Base-by-base conservation (phyloP, 495 filamentous ascomycete genomes). In the Daldinia grandis region DNA sequence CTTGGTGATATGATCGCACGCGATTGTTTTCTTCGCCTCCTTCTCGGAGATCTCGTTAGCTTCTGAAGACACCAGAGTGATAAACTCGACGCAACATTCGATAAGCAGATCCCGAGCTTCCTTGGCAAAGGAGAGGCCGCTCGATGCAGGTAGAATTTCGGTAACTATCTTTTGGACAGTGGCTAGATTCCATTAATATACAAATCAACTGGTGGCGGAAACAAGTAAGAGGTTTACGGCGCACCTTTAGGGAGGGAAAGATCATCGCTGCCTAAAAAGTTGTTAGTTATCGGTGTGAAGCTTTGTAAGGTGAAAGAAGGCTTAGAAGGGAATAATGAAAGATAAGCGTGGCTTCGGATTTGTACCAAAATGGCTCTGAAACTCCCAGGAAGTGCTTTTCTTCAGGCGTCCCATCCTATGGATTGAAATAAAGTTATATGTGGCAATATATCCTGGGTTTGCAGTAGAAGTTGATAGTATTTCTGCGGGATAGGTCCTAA, bases 71-170 rank as follows among this genome's bases (percentile, higher is more conserved):
- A 99, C 92, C 61, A 99, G 86, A 9, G 96, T 98, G 78, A 99
- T 98, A 83, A 98, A 99, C 77, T 99, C 95, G 68, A 98, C 95
- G 77, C 96, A 99, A 84, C 95, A 98, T 80, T 98, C 95, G 81
- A 98, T 98, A 47, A 99, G 87, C 4, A 98, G 84, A 74, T 99
- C 95, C 56, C 96, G 89, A 2, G 95, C 93, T 72, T 99, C 95
- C 81, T 95, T 96, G 25, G 93, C 91, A 77, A 98, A 98, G n/a
- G 83, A 81, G 25, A 85, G 72, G 10, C 82, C 82, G 3, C 86
- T 87, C 31, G 89, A 88, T 1, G 89, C 77, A 6, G 92, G 88
- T 3, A 99, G 86, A 74, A 99, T 98, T 78, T 99, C 95, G 71
- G 87, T 90, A 76, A 99, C 93, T 71, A 99, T 99, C 80, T 99